Conservation (phyloP, 306 rosid genomes). For the Vigna mungo region DNA sequence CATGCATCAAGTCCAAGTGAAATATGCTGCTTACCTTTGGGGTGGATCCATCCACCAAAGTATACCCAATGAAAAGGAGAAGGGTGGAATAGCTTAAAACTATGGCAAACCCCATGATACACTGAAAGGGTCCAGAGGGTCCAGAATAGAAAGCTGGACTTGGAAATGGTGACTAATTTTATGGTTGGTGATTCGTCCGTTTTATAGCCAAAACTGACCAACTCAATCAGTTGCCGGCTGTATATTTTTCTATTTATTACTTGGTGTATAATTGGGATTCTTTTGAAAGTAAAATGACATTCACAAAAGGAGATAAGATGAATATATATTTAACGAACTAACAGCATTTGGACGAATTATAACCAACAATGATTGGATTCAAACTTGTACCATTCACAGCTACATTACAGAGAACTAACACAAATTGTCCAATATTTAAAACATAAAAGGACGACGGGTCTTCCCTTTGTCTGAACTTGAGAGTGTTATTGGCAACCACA, state of each 20-base stretch:
- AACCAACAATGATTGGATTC: constrained; percentile 36
- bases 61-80: constrained; percentile 44
- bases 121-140: constrained; percentile 29
- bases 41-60: constrained; percentile 55
- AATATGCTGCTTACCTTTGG: constrained; percentile 50
- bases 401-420: neutral
- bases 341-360: constrained; percentile 40
- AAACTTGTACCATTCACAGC: neutral
- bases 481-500: constrained; percentile 15
- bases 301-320: constrained; percentile 22
- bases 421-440: neutral
- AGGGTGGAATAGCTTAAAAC: constrained; percentile 38
- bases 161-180: constrained; percentile 36
- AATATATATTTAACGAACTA: neutral
- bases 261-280: constrained; percentile 41
- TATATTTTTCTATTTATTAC: constrained; percentile 44
- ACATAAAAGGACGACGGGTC: constrained; percentile 7
- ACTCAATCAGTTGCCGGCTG: constrained; percentile 51
- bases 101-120: constrained; percentile 46
- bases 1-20: constrained; percentile 28
- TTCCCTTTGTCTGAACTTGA: constrained; percentile 35
- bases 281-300: constrained; percentile 18
- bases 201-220: constrained; percentile 47
- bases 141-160: constrained; percentile 10
- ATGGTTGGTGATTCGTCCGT: constrained; percentile 23